These are phyloP conservation scores for Umbelopsis sp. DNA, from an alignment of 192 early-diverging fungal genomes.

Conservation along the genomic window DNA sequence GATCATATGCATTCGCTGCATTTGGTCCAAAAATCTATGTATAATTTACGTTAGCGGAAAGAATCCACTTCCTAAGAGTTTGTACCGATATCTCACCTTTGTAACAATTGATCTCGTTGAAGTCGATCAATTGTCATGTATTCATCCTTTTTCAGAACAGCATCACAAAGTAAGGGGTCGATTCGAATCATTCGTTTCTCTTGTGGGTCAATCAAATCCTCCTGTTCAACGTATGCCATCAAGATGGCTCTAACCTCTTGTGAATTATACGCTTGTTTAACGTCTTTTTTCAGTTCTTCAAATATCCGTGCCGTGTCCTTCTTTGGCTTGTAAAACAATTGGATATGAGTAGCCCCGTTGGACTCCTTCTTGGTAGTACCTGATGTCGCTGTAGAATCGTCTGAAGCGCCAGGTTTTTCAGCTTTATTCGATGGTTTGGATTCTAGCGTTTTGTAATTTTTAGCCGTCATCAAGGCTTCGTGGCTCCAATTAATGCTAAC, in stretches of 20 bases:
- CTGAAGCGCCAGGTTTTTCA: not conserved
- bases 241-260: constrained; percentile 61
- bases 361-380: not conserved
- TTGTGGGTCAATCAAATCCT: constrained; percentile 56
- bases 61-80: too few species aligned
- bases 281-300: not conserved
- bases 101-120: constrained; percentile 58
- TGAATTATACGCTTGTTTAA: constrained; percentile 46
- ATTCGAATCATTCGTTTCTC: constrained; percentile 58
- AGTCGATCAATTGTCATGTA: constrained; percentile 54
- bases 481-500: constrained; percentile 63
- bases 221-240: constrained; percentile 63
- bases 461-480: constrained; percentile 15
- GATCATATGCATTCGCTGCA: constrained; percentile 57
- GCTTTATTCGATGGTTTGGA: not conserved
- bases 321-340: constrained; percentile 31
- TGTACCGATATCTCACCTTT: constrained; percentile 21
- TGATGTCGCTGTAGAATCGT: not conserved
- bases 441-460: constrained; percentile 30
- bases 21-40: constrained; percentile 43
- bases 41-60: constrained; percentile 12
- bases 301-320: constrained; percentile 4
- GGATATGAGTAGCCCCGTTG: not conserved
- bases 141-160: constrained; percentile 69
- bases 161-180: constrained; percentile 66